Conservation (phyloP, 495 filamentous ascomycete species). For the Hypoxylon crocopeplum region DNA sequence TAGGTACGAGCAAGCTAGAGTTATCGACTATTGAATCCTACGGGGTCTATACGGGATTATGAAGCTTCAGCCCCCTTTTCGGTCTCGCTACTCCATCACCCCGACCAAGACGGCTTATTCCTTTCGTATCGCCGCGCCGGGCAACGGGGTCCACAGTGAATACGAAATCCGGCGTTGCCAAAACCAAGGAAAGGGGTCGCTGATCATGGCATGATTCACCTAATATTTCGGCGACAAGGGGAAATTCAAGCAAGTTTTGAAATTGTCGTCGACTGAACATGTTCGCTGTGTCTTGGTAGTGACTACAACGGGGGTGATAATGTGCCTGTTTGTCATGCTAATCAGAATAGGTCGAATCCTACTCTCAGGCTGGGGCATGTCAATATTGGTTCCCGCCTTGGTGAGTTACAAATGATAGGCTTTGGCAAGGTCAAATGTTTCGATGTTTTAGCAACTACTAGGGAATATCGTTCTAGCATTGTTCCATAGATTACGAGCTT, state of each 20-base stretch:
- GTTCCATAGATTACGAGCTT: no score
- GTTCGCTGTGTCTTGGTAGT: neutral
- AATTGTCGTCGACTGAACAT: no score
- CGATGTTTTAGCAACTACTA: neutral
- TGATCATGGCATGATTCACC: constrained; percentile 30
- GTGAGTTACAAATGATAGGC: constrained; percentile 9
- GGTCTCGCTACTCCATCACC: neutral
- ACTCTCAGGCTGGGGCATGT: neutral
- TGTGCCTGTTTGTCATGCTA: neutral
- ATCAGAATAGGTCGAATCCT: neutral
- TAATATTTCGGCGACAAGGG: constrained; percentile 14
- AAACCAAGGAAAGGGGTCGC: constrained; percentile 19
- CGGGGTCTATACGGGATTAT: no score
- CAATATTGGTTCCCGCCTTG: neutral
- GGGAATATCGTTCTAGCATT: neutral
- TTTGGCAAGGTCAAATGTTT: constrained; percentile 4
- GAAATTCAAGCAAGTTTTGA: neutral
- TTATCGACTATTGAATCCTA: no score
- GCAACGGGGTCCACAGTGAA: constrained; percentile 20
- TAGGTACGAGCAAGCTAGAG: no score
- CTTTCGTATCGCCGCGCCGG: constrained; percentile 31
- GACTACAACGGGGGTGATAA: neutral
- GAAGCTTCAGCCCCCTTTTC: no score
- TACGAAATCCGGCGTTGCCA: constrained; percentile 18
- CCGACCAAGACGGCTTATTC: constrained; percentile 8